phyloP scores from a whole-genome alignment of 1,139 yeast genomes.

The Yamadazyma buinensis region DNA sequence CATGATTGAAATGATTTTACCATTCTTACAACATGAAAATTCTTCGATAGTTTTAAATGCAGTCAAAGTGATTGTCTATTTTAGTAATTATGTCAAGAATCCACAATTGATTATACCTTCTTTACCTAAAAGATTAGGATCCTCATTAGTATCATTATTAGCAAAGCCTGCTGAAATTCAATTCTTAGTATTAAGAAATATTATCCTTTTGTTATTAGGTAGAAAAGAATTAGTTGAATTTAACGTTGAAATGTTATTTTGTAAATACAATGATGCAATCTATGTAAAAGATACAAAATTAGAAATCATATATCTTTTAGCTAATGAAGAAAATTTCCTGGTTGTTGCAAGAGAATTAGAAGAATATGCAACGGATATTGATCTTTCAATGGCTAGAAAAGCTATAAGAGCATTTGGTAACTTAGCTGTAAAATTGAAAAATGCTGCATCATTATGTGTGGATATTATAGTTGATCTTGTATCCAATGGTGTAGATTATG shows the following conservation, averaged over 20 bases:
- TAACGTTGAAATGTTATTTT: slow-evolving; percentile 75
- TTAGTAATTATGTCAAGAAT: slow-evolving; percentile 60
- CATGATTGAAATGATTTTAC: slow-evolving; percentile 64
- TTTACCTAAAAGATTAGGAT: slow-evolving; percentile 61
- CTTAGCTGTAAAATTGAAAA: slow-evolving; percentile 68
- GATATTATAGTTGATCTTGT: slow-evolving; percentile 57
- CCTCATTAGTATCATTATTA: slow-evolving; percentile 66
- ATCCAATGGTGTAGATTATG: slow-evolving; percentile 65
- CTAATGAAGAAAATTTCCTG: slow-evolving; percentile 58
- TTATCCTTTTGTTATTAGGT: slow-evolving; percentile 68
- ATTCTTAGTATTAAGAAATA: slow-evolving; percentile 76
- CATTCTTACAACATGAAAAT: slow-evolving; percentile 78
- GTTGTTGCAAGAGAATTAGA: slow-evolving; percentile 71
- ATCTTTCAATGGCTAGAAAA: slow-evolving; percentile 79
- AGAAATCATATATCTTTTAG: slow-evolving; percentile 78
- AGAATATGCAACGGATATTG: slow-evolving; percentile 85
- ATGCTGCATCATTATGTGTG: slow-evolving; percentile 60
- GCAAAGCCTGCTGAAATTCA: slow-evolving; percentile 83
- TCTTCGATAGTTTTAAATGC: slow-evolving; percentile 80
- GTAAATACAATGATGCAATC: slow-evolving; percentile 80
- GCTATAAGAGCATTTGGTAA: slow-evolving; percentile 90
- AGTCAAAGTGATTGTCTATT: slow-evolving; percentile 66
- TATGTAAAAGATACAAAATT: slow-evolving; percentile 88
- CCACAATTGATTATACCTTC: slow-evolving; percentile 46
- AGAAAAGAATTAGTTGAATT: slow-evolving; percentile 58